phyloP scores from a whole-genome alignment of 2,329 filamentous ascomycete species.

The Epichloe aotearoae region DNA sequence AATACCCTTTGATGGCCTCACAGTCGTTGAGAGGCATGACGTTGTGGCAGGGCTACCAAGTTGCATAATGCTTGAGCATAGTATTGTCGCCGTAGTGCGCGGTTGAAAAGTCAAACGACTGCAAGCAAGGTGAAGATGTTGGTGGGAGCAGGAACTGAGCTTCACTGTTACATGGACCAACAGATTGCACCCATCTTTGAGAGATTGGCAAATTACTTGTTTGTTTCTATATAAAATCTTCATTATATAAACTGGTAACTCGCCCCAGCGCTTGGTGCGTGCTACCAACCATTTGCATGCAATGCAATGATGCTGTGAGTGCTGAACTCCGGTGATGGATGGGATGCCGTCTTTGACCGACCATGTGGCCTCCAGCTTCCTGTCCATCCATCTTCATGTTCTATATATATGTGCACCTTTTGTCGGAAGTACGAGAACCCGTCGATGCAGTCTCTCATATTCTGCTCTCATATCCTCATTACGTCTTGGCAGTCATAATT shows the following conservation, averaged over 20 bases:
- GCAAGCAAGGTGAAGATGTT: no score
- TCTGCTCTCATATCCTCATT: not conserved
- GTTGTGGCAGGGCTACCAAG: not conserved
- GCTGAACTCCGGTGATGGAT: not conserved
- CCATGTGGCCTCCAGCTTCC: no score
- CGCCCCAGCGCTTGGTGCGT: slow-evolving; percentile 11
- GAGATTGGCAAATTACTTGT: not conserved
- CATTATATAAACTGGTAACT: slow-evolving; percentile 1
- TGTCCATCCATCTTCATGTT: not conserved
- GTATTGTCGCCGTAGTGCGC: not conserved
- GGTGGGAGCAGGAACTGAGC: no score
- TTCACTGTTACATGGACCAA: no score
- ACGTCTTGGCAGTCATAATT: not conserved
- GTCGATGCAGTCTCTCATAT: not conserved
- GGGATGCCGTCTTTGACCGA: not conserved
- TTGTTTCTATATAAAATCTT: not conserved
- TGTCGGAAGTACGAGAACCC: no score
- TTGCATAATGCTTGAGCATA: not conserved
- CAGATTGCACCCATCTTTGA: no score
- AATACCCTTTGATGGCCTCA: not conserved
- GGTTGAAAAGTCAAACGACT: not conserved
- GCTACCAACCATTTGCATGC: slow-evolving; percentile 3
- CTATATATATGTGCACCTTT: not conserved
- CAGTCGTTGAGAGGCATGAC: not conserved
- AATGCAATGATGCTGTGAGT: not conserved